These are phyloP conservation scores for Xylaria sp. DNA, from an alignment of 2,329 filamentous ascomycete species.

Conservation along the genomic window DNA sequence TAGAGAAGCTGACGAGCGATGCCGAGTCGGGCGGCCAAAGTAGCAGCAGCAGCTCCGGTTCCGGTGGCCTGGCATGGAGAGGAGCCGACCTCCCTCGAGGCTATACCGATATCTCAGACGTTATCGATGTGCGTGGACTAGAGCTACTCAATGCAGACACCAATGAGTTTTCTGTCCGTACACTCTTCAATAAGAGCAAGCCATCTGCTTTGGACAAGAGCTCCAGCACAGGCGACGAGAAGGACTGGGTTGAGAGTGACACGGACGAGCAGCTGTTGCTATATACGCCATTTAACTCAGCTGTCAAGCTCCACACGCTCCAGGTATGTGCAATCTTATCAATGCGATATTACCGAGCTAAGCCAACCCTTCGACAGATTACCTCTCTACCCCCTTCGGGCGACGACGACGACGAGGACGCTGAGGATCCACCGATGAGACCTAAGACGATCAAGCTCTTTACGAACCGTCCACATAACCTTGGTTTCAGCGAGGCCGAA, in stretches of 20 bases:
- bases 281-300: slow-evolving; percentile 88
- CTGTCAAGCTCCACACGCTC: slow-evolving; percentile 87
- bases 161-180: slow-evolving; percentile 72
- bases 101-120: slow-evolving; percentile 84
- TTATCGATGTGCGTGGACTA: slow-evolving; percentile 81
- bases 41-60: slow-evolving; percentile 55
- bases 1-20: slow-evolving; percentile 77
- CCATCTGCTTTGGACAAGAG: slow-evolving; percentile 79
- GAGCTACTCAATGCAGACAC: slow-evolving; percentile 90
- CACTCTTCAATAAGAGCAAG: slow-evolving; percentile 77
- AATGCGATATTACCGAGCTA: slow-evolving; percentile 27
- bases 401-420: slow-evolving; percentile 68
- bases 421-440: slow-evolving; percentile 81
- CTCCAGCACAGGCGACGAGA: slow-evolving; percentile 85
- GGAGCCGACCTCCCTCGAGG: slow-evolving; percentile 80
- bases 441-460: slow-evolving; percentile 88
- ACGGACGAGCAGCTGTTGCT: slow-evolving; percentile 97
- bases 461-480: slow-evolving; percentile 86
- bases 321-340: slow-evolving; percentile 59
- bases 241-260: slow-evolving; percentile 95
- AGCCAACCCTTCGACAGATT: slow-evolving; percentile 65
- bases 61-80: slow-evolving; percentile 68
- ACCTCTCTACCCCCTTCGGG: slow-evolving; percentile 77
- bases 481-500: slow-evolving; percentile 95
- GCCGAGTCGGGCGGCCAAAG: slow-evolving; percentile 62